Evolutionary conservation across 345 rosid genomes (phyloP).

Genomic region (Hibiscus trionum): DNA sequence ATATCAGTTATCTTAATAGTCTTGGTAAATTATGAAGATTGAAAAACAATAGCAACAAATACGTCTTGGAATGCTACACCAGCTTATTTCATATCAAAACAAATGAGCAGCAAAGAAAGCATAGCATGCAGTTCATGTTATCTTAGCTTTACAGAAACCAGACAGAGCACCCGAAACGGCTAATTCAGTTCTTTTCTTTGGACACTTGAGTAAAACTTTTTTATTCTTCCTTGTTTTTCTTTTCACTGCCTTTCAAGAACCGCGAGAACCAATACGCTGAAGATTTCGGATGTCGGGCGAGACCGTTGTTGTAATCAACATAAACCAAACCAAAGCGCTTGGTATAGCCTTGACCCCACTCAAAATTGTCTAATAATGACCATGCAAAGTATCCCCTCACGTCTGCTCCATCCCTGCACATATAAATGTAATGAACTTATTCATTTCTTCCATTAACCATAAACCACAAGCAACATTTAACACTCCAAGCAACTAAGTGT

Average conservation of each 20-base stretch:
- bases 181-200: background rate
- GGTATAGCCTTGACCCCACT: constrained; percentile 90
- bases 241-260: constrained; percentile 53
- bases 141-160: background rate
- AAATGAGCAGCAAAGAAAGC: background rate
- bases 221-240: constrained; percentile 10
- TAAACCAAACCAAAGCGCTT: constrained; percentile 86
- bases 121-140: background rate
- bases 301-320: constrained; percentile 78
- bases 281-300: constrained; percentile 70
- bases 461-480: no score
- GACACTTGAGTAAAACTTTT: background rate
- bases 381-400: constrained; percentile 90
- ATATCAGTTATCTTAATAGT: no score
- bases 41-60: background rate
- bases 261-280: constrained; percentile 85
- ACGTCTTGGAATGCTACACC: background rate
- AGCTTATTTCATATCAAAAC: background rate
- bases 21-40: background rate
- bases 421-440: background rate
- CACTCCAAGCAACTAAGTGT: no score
- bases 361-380: constrained; percentile 90
- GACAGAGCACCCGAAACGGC: background rate
- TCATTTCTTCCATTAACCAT: no score
- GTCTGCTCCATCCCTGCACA: constrained; percentile 67